These are phyloP conservation scores for Phytophthora quininea DNA, from an alignment of 352 stramenopile species.

Conservation along the genomic window DNA sequence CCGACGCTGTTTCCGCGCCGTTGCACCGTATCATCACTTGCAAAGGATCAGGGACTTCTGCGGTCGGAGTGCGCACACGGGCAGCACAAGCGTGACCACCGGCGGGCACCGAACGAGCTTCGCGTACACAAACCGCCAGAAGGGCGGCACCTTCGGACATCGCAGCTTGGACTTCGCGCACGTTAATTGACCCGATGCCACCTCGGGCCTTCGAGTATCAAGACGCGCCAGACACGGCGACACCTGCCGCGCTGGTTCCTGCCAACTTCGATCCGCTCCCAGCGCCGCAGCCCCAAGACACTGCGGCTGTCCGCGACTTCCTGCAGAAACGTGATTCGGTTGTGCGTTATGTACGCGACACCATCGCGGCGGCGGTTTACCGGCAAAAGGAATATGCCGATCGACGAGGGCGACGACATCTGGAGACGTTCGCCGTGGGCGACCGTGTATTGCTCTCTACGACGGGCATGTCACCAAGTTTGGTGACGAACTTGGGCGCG, in stretches of 20 bases:
- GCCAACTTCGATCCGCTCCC: not conserved
- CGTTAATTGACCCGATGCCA: not conserved
- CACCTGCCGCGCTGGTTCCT: not conserved
- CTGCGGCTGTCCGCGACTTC: not conserved
- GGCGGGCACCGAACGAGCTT: not conserved
- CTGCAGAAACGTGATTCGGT: not conserved
- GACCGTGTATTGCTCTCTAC: constrained; percentile 28
- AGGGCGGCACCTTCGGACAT: not conserved
- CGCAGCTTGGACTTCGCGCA: not conserved
- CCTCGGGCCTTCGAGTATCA: not conserved
- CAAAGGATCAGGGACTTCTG: too few relatives aligned
- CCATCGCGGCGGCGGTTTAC: too few relatives aligned
- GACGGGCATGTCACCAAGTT: constrained; percentile 6
- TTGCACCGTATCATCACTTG: too few relatives aligned
- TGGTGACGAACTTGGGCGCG: constrained; percentile 6
- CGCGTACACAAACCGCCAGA: not conserved
- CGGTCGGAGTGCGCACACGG: too few relatives aligned
- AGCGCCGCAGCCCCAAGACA: not conserved
- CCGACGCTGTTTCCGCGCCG: too few relatives aligned
- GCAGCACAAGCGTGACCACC: not conserved
- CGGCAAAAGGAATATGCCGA: too few relatives aligned
- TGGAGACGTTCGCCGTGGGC: constrained; percentile 5
- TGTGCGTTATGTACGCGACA: too few relatives aligned
- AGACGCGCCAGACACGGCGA: not conserved
- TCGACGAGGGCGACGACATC: not conserved